These are phyloP conservation scores for Pseudomassariella vexata DNA, from an alignment of 2,329 filamentous ascomycete species.

Conservation along the genomic window DNA sequence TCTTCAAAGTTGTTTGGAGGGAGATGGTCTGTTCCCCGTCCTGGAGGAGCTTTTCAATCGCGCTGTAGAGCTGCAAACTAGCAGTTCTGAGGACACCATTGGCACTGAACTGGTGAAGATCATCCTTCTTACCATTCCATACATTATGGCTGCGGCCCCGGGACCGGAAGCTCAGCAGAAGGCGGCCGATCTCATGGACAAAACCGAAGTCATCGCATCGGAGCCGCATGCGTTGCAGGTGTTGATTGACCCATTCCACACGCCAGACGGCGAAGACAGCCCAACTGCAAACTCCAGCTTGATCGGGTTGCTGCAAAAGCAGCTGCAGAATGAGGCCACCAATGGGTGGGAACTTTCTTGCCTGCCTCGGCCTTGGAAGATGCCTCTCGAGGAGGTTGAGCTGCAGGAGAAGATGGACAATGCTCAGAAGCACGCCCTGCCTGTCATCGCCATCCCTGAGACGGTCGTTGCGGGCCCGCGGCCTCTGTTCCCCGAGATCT, in stretches of 20 bases:
- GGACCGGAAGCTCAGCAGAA: conserved; percentile 61
- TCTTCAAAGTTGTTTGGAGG: conserved; percentile 72
- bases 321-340: conserved; percentile 71
- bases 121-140: conserved; percentile 90
- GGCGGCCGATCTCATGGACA: conserved; percentile 76
- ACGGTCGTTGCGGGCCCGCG: conserved; percentile 68
- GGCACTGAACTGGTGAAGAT: conserved; percentile 91
- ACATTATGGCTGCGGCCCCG: conserved; percentile 71
- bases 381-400: conserved; percentile 55
- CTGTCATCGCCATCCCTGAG: conserved; percentile 68
- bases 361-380: conserved; percentile 62
- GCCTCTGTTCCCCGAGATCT: conserved; percentile 84
- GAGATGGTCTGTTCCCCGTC: conserved; percentile 78
- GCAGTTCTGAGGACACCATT: conserved; percentile 80
- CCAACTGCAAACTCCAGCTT: conserved; percentile 61
- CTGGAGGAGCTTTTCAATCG: conserved; percentile 86
- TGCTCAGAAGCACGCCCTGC: conserved; percentile 70
- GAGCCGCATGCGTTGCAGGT: conserved; percentile 80
- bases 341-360: conserved; percentile 70
- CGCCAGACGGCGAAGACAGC: conserved; percentile 56
- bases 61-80: conserved; percentile 89
- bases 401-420: conserved; percentile 53
- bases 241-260: conserved; percentile 79
- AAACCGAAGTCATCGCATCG: conserved; percentile 90
- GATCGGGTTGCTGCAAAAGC: conserved; percentile 77